Percentiles rank a stretch among this genome's conserved stretches.
Evolutionary conservation across 352 stramenopile genomes (phyloP).

Genomic region (Globisporangium cylindrosporum): DNA sequence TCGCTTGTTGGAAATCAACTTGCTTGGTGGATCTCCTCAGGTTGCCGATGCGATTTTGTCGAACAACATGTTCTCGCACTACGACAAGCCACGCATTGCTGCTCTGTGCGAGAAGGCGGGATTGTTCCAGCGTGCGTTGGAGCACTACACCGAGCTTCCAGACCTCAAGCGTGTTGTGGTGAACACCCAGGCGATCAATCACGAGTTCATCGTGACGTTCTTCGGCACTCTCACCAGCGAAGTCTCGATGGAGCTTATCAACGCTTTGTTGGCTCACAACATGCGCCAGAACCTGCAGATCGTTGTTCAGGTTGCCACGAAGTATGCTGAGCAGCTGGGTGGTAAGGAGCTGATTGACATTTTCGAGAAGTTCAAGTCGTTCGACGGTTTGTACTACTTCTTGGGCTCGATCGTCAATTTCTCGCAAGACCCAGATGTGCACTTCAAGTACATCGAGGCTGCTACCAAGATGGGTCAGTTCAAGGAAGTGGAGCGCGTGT

Average conservation of each 20-base stretch:
- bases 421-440: conserved; percentile 96
- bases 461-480: conserved; percentile 99
- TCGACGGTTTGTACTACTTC: conserved; percentile 99
- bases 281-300: conserved; percentile 98
- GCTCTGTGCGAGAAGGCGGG: conserved; percentile 98
- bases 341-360: conserved; percentile 96
- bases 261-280: conserved; percentile 98
- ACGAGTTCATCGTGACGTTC: conserved; percentile 99
- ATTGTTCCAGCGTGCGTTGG: conserved; percentile 98
- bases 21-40: conserved; percentile 98
- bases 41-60: conserved; percentile 99
- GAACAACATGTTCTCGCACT: conserved; percentile 99
- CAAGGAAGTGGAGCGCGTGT: conserved; percentile 99
- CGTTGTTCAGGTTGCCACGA: conserved; percentile 97
- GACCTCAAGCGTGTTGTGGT: conserved; percentile 96
- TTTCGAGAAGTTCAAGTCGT: conserved; percentile 99
- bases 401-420: conserved; percentile 98
- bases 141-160: conserved; percentile 98
- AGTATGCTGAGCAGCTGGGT: conserved; percentile 93
- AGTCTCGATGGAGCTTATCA: conserved; percentile 97
- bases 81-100: conserved; percentile 97
- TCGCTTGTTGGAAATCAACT: conserved; percentile 99
- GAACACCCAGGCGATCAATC: conserved; percentile 91
- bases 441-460: conserved; percentile 99
- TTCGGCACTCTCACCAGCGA: conserved; percentile 98